Evolutionary conservation across 441 rosid genomes (phyloP).

Genomic region (Geranium incanum): DNA sequence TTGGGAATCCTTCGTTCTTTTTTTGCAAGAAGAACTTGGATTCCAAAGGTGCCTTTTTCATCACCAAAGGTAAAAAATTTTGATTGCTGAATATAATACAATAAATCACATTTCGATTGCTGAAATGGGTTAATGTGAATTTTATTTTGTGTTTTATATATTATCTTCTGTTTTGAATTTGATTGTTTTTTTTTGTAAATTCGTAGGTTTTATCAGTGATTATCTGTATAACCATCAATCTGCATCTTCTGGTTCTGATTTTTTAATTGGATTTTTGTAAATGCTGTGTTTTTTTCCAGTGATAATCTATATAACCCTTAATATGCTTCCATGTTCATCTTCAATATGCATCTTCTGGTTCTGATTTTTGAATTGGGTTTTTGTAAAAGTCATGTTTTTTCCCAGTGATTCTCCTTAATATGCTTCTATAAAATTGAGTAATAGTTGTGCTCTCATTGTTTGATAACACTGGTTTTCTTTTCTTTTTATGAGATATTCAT

Average conservation of each 20-base stretch:
- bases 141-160: too few species aligned
- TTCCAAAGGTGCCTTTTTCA: not conserved
- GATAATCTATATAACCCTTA: not conserved
- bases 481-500: too few species aligned
- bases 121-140: not conserved
- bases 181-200: not conserved
- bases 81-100: not conserved
- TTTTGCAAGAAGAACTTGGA: not conserved
- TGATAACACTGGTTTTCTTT: too few species aligned
- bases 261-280: not conserved
- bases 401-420: not conserved
- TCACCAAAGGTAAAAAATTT: conserved; percentile 1
- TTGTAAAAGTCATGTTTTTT: not conserved
- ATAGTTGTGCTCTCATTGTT: too few species aligned
- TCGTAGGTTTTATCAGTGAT: not conserved
- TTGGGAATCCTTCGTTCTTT: not conserved
- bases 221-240: not conserved
- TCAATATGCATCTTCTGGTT: not conserved
- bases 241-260: not conserved
- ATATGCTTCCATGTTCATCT: too few species aligned
- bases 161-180: too few species aligned
- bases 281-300: not conserved
- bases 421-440: not conserved
- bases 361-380: not conserved
- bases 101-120: not conserved